Evolutionary conservation across 2,329 filamentous ascomycete species (phyloP).

Genomic region (Fusarium chlamydosporum): DNA sequence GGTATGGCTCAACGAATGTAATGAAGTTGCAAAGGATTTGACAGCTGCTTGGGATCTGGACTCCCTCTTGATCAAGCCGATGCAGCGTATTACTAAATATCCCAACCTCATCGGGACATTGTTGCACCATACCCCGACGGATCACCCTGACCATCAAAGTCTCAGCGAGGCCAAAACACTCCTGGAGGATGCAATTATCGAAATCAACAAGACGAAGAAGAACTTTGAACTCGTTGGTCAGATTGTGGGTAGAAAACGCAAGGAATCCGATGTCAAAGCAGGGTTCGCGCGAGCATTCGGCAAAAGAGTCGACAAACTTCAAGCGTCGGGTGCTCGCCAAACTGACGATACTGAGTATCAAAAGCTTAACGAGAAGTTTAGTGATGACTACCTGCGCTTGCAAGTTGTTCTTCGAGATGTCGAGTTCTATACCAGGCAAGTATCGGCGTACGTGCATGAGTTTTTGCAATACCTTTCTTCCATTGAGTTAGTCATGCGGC

Average conservation of each 20-base stretch:
- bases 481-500: slow-evolving; percentile 84
- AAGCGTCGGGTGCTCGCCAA: slow-evolving; percentile 72
- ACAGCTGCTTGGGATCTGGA: slow-evolving; percentile 96
- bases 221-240: slow-evolving; percentile 93
- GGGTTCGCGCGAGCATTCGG: slow-evolving; percentile 91
- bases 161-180: slow-evolving; percentile 68
- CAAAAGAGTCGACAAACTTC: slow-evolving; percentile 86
- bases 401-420: slow-evolving; percentile 94
- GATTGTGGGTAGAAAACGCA: slow-evolving; percentile 86
- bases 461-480: slow-evolving; percentile 85
- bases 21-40: slow-evolving; percentile 90
- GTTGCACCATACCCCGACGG: slow-evolving; percentile 80
- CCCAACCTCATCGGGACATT: slow-evolving; percentile 87
- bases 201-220: slow-evolving; percentile 96
- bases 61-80: slow-evolving; percentile 96
- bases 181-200: slow-evolving; percentile 77
- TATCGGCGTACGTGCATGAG: slow-evolving; percentile 82
- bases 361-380: slow-evolving; percentile 86
- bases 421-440: slow-evolving; percentile 90
- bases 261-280: slow-evolving; percentile 88
- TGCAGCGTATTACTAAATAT: slow-evolving; percentile 95
- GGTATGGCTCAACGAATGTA: slow-evolving; percentile 95
- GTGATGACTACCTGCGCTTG: slow-evolving; percentile 90
- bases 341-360: slow-evolving; percentile 87
- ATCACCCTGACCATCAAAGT: slow-evolving; percentile 84